A percentile compares a stretch with the other conserved stretches of the same genome.
phyloP scores from a whole-genome alignment of 768 basidiomycete genomes.

The Harrya chromipes region DNA sequence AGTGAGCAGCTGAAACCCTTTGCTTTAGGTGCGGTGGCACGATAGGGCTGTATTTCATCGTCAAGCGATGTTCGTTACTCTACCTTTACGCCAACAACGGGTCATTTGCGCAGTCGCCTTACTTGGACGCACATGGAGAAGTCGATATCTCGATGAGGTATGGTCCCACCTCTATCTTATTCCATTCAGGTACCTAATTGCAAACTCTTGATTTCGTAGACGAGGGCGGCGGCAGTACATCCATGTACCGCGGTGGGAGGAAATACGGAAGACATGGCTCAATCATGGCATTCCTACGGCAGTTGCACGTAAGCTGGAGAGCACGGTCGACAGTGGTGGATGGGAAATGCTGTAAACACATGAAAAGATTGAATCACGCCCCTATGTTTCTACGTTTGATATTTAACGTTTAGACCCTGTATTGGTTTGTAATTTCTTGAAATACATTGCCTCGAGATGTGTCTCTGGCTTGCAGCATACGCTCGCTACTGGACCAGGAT shows the following conservation, averaged over 20 bases:
- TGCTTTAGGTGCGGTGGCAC: slow-evolving; percentile 78
- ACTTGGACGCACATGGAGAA: slow-evolving; percentile 93
- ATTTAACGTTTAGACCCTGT: no score
- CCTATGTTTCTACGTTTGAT: no score
- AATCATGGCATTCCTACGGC: slow-evolving; percentile 86
- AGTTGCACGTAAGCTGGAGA: slow-evolving; percentile 86
- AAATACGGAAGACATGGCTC: slow-evolving; percentile 88
- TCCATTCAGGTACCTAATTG: background rate
- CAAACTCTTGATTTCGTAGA: slow-evolving; percentile 36
- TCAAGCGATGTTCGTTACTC: slow-evolving; percentile 87
- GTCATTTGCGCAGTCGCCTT: slow-evolving; percentile 85
- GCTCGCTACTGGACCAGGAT: no score
- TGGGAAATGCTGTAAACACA: slow-evolving; percentile 76
- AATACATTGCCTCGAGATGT: no score
- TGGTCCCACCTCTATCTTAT: slow-evolving; percentile 14
- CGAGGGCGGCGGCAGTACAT: slow-evolving; percentile 87
- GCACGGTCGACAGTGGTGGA: slow-evolving; percentile 85
- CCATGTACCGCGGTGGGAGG: slow-evolving; percentile 85
- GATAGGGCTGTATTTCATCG: slow-evolving; percentile 85
- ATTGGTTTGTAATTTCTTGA: no score
- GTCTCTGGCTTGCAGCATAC: no score
- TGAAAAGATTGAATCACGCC: no score
- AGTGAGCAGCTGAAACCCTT: background rate
- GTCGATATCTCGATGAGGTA: slow-evolving; percentile 90
- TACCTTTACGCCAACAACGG: slow-evolving; percentile 89